Percentiles rank a stretch among this genome's conserved stretches.
phyloP scores from a whole-genome alignment of 176 grass and related monocot genomes.

The Lolium perenne region DNA sequence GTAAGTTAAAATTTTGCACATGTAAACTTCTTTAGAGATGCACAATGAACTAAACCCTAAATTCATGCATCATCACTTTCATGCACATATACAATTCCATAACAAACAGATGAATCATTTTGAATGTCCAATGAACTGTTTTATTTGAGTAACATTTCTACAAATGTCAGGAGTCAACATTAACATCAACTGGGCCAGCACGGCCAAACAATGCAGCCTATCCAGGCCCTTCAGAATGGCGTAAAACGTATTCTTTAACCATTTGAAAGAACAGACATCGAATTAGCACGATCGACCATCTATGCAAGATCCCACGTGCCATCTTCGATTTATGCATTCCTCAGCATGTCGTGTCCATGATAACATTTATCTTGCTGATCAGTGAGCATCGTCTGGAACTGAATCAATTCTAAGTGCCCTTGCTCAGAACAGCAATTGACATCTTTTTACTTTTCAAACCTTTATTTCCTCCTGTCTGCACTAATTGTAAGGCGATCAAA shows the following conservation, averaged over 20 bases:
- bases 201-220: constrained; percentile 42
- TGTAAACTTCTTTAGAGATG: background rate
- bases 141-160: constrained; percentile 43
- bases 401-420: constrained; percentile 23
- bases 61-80: background rate
- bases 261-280: constrained; percentile 50
- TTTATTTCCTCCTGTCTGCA: constrained; percentile 74
- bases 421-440: constrained; percentile 25
- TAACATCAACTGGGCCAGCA: constrained; percentile 40
- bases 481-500: constrained; percentile 85
- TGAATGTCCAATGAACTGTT: constrained; percentile 3
- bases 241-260: constrained; percentile 42
- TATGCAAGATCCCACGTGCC: constrained; percentile 41
- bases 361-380: constrained; percentile 45
- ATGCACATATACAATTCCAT: background rate
- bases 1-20: background rate
- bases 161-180: constrained; percentile 43
- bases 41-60: background rate
- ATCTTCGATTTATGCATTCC: constrained; percentile 36
- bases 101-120: constrained; percentile 2
- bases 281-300: constrained; percentile 39
- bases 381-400: constrained; percentile 45
- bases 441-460: constrained; percentile 34
- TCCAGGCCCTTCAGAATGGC: constrained; percentile 26
- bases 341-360: constrained; percentile 37